These are phyloP conservation scores for Tulasnella sp. DNA, from an alignment of 768 basidiomycete species.

Conservation along the genomic window DNA sequence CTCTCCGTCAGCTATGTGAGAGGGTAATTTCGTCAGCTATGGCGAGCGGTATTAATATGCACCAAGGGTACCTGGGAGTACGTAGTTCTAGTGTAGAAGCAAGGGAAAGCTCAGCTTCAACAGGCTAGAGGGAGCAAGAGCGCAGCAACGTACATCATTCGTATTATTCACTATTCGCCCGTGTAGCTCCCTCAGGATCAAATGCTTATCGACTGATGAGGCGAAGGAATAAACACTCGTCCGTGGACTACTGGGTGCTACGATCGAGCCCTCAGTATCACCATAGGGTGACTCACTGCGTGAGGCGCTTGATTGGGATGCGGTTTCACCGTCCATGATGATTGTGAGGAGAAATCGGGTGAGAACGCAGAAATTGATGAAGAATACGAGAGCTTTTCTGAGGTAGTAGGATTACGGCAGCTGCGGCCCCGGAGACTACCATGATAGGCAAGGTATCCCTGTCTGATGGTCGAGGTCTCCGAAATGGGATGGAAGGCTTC, in stretches of 20 bases:
- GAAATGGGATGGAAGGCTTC: no score
- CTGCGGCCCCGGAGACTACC: no score
- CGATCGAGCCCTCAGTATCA: not conserved
- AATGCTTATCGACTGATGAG: constrained; percentile 16
- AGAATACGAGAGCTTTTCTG: no score
- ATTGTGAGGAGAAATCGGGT: no score
- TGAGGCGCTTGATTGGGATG: not conserved
- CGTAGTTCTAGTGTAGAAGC: not conserved
- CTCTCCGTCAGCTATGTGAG: not conserved
- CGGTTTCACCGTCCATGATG: not conserved
- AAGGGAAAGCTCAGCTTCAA: not conserved
- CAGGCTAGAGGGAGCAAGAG: not conserved
- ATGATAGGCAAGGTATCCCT: no score
- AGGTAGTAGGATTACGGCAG: no score
- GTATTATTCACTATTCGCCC: constrained; percentile 1
- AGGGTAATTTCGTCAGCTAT: no score
- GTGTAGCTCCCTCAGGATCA: not conserved
- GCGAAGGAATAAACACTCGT: constrained; percentile 15
- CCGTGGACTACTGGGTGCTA: not conserved
- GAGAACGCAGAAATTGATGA: no score
- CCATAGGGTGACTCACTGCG: not conserved
- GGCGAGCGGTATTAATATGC: not conserved
- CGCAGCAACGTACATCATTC: not conserved
- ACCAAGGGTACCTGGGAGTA: not conserved
- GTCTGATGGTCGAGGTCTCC: no score